Base-by-base conservation (phyloP, 768 basidiomycete genomes). In the Naganishia randhawae region DNA sequence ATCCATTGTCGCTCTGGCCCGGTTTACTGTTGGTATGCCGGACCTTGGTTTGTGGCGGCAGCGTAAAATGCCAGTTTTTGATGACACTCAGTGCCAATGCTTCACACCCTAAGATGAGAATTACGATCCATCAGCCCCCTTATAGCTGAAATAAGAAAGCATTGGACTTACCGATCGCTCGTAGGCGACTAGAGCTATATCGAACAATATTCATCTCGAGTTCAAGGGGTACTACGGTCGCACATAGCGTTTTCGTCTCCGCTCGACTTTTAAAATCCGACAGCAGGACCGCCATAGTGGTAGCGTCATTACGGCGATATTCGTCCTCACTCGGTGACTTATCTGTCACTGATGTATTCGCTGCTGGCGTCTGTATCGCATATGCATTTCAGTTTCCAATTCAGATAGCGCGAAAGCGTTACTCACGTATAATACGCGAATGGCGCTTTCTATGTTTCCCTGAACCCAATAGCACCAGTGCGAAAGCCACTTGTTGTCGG, bases 381-480 rank as follows among this genome's bases (percentile, higher is more conserved):
- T 4, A 33, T 32, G 33, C 7, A 8, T 9, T n/a, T 35, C 8
- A 3, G 13, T 37, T 22, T 17, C 33, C 16, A 7, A 11, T 22
- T 37, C n/a, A 19, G n/a, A 22, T 13, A 33, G 22, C 10, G 33
- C n/a, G n/a, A 37, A 9, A 1, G 19, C 19, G 14, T 22, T 27
- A 33, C 37, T 17, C 39, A 63, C 31, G 42, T 35, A 45, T 29
- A 37, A 17, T 39, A 37, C 35, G 19, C 14, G 41, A 52, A 39
- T 42, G 33, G 16, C 48, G 53, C 35, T 63, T 25, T 50, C 53
- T 39, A 35, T 35, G 50, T 92, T 83, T 69, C 88, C 87, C n/a
- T 97, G 83, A 65, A 91, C 81, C 94, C 96, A 98, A 79, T 95
- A 95, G 1, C 90, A 91, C 96, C 94, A 99, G 69, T 90, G 92